These are phyloP conservation scores for Cryptococcus amylolentus DNA, from an alignment of 1,284 basidiomycete species.

Conservation along the genomic window DNA sequence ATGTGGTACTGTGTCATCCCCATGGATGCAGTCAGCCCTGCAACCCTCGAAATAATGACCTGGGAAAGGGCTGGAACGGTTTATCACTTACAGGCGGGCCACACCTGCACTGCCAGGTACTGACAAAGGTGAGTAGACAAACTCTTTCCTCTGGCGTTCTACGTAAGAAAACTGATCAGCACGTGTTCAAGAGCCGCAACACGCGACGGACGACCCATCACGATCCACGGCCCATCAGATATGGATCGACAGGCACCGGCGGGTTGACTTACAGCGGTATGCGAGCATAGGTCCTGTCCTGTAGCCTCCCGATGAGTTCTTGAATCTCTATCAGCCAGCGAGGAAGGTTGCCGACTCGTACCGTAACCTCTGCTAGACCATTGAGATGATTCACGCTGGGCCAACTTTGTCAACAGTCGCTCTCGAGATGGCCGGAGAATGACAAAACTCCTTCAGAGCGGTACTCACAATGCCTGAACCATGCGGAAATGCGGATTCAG, in stretches of 20 bases:
- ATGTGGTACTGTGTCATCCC: slow-evolving; percentile 23
- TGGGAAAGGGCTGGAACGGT: not conserved
- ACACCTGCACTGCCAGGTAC: slow-evolving; percentile 31
- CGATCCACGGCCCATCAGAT: too few species aligned
- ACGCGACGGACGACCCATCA: too few species aligned
- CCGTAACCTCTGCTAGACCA: slow-evolving; percentile 24
- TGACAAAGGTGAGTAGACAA: slow-evolving; percentile 23
- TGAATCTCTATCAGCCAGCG: slow-evolving; percentile 37
- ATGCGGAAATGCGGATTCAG: slow-evolving; percentile 35
- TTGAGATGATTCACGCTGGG: slow-evolving; percentile 16
- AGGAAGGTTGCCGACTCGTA: slow-evolving; percentile 22
- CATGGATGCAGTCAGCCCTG: slow-evolving; percentile 1
- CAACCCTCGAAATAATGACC: not conserved
- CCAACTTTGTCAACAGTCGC: not conserved
- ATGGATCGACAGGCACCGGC: not conserved
- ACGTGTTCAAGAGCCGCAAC: too few species aligned
- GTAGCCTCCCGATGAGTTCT: slow-evolving; percentile 19
- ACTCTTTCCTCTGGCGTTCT: slow-evolving; percentile 24
- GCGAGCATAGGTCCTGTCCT: slow-evolving; percentile 26
- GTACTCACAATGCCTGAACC: slow-evolving; percentile 33
- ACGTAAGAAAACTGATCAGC: not conserved
- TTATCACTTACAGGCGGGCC: slow-evolving; percentile 23
- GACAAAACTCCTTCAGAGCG: not conserved
- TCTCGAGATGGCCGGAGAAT: not conserved
- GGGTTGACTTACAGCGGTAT: slow-evolving; percentile 25